phyloP scores from a whole-genome alignment of 2,329 filamentous ascomycete species.

The Aspergillus clavatus region DNA sequence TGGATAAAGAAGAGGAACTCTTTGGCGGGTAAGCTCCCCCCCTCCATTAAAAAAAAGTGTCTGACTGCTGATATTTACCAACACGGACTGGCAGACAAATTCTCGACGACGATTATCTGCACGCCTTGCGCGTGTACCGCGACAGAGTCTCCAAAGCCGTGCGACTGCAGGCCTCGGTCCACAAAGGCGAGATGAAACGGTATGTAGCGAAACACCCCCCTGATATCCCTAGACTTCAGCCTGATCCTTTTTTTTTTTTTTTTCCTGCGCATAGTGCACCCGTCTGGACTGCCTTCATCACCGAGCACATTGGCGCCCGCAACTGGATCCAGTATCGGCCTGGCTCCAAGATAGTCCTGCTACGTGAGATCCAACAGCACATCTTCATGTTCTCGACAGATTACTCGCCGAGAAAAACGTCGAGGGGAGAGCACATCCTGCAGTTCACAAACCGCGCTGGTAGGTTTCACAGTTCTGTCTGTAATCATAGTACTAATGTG shows the following conservation, averaged over 20 bases:
- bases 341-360: constrained; percentile 40
- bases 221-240: too few relatives aligned
- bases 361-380: constrained; percentile 50
- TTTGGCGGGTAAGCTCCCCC: constrained; percentile 46
- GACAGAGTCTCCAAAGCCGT: constrained; percentile 50
- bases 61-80: constrained; percentile 9
- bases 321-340: constrained; percentile 48
- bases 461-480: constrained; percentile 17
- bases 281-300: constrained; percentile 58
- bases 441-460: constrained; percentile 33
- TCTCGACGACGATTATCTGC: constrained; percentile 47
- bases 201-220: too few relatives aligned
- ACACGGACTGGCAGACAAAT: constrained; percentile 47
- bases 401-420: constrained; percentile 41
- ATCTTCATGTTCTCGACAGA: constrained; percentile 47
- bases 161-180: constrained; percentile 53
- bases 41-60: rapidly evolving
- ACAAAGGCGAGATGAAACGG: constrained; percentile 49
- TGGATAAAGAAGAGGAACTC: constrained; percentile 44
- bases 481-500: not conserved
- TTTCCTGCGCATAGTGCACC: constrained; percentile 44
- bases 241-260: too few relatives aligned
- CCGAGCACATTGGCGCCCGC: constrained; percentile 42
- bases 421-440: constrained; percentile 37
- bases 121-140: constrained; percentile 52